Evolutionary conservation across 2,329 filamentous ascomycete genomes (phyloP).

Genomic region (Exserohilum turcica): DNA sequence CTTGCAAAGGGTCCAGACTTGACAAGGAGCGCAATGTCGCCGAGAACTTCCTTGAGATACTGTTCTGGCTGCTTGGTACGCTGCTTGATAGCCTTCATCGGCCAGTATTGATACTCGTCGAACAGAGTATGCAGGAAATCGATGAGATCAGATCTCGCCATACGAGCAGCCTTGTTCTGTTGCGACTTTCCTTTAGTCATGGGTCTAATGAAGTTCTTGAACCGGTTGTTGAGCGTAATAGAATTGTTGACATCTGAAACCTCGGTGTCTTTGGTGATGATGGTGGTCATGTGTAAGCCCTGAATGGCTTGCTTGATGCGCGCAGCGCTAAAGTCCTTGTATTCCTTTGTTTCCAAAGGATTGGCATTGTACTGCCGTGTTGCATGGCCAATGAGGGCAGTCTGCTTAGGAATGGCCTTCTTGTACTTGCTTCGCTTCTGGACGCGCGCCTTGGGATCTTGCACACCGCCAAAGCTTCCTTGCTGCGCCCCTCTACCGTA

Average conservation of each 20-base stretch:
- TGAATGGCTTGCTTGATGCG: constrained; percentile 55
- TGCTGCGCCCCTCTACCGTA: constrained; percentile 27
- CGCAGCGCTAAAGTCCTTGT: constrained; percentile 48
- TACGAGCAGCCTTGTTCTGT: constrained; percentile 81
- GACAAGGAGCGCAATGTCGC: constrained; percentile 80
- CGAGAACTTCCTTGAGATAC: constrained; percentile 85
- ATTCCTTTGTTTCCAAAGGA: constrained; percentile 52
- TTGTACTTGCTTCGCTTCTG: constrained; percentile 44
- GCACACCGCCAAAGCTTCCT: constrained; percentile 28
- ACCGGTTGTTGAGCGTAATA: constrained; percentile 38
- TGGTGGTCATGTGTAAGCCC: constrained; percentile 36
- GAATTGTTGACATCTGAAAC: constrained; percentile 32
- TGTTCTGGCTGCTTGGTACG: constrained; percentile 84
- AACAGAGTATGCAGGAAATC: constrained; percentile 85
- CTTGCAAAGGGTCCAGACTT: constrained; percentile 84
- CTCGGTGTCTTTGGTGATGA: constrained; percentile 36
- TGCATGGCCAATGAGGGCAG: constrained; percentile 64
- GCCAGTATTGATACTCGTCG: constrained; percentile 87
- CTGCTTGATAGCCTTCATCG: constrained; percentile 82
- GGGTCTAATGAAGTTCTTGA: constrained; percentile 41
- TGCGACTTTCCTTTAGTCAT: constrained; percentile 31
- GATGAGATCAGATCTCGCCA: constrained; percentile 84
- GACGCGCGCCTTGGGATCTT: constrained; percentile 41
- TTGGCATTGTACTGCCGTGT: constrained; percentile 62
- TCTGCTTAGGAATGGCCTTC: constrained; percentile 49